phyloP scores from a whole-genome alignment of 495 filamentous ascomycete genomes.

The Entonaema liquescens region DNA sequence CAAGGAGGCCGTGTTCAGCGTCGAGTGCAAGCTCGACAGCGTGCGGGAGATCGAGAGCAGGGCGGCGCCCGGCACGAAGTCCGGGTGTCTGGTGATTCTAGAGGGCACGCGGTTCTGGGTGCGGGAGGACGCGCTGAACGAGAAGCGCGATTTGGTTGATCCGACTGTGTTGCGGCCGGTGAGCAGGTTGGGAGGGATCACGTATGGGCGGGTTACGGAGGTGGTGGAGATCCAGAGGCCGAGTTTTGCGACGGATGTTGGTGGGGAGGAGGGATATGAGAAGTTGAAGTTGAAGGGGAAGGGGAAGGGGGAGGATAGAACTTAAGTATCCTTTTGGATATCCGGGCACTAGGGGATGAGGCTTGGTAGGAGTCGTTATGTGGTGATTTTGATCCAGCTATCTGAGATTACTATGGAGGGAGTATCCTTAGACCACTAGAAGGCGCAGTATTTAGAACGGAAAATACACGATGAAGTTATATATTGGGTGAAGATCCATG shows the following conservation, averaged over 20 bases:
- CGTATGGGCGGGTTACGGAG: constrained; percentile 75
- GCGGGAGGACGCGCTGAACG: constrained; percentile 85
- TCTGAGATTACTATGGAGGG: neutral
- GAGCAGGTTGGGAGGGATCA: constrained; percentile 82
- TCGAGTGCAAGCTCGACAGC: constrained; percentile 81
- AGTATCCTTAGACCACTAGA: neutral
- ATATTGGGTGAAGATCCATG: neutral
- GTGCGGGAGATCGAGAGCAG: constrained; percentile 79
- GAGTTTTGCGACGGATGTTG: constrained; percentile 64
- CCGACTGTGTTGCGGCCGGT: constrained; percentile 76
- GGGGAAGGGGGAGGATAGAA: constrained; percentile 3
- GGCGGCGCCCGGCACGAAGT: constrained; percentile 72
- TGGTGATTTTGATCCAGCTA: neutral
- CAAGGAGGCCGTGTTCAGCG: constrained; percentile 78
- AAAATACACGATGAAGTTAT: neutral
- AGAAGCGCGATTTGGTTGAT: constrained; percentile 76
- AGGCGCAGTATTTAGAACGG: neutral
- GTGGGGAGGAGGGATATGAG: constrained; percentile 50
- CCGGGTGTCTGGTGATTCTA: constrained; percentile 75
- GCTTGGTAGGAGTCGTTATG: neutral
- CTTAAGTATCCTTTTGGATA: neutral
- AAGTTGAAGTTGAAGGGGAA: constrained; percentile 48
- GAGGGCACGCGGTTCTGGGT: constrained; percentile 92
- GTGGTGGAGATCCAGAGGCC: constrained; percentile 81
- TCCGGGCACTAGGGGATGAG: neutral